Conservation (phyloP, 345 rosid genomes). For the Sisymbrium altissimum region DNA sequence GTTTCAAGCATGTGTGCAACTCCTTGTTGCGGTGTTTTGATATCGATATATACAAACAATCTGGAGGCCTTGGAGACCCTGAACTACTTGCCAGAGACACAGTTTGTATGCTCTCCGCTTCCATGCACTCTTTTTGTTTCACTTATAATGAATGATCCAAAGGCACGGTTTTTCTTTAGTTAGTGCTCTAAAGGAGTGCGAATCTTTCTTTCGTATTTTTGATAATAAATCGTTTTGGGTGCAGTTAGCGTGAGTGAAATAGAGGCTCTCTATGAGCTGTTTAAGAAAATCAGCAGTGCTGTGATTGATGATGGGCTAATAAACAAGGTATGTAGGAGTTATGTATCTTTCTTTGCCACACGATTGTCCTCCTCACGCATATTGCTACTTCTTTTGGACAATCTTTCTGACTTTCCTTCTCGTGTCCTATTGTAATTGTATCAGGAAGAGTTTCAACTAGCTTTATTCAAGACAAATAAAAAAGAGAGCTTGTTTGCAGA, state of each 20-base stretch:
- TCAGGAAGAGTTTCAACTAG: conserved; percentile 72
- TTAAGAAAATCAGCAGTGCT: conserved; percentile 95
- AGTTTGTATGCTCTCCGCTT: conserved; percentile 55
- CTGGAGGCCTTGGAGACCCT: conserved; percentile 71
- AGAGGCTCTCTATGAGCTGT: conserved; percentile 86
- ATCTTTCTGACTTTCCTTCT: neutral
- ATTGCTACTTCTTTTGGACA: conserved; percentile 2
- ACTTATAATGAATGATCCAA: neutral
- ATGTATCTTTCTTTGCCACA: neutral
- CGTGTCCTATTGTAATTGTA: neutral
- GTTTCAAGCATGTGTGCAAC: conserved; percentile 54
- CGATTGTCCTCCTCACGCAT: neutral
- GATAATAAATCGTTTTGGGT: neutral
- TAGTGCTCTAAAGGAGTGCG: conserved; percentile 1
- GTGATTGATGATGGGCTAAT: conserved; percentile 92
- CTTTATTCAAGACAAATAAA: conserved; percentile 64
- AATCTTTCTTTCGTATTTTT: neutral
- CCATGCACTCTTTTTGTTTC: neutral
- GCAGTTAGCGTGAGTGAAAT: conserved; percentile 95
- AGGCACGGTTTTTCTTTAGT: neutral
- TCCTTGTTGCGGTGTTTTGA: conserved; percentile 58
- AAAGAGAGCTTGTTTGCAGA: conserved; percentile 74
- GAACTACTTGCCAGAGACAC: conserved; percentile 81
- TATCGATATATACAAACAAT: conserved; percentile 56
- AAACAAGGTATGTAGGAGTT: conserved; percentile 60